Evolutionary conservation across 495 filamentous ascomycete genomes (phyloP), one percentile per base, ranked within the genome.

Genomic region (Tuber indicum): DNA sequence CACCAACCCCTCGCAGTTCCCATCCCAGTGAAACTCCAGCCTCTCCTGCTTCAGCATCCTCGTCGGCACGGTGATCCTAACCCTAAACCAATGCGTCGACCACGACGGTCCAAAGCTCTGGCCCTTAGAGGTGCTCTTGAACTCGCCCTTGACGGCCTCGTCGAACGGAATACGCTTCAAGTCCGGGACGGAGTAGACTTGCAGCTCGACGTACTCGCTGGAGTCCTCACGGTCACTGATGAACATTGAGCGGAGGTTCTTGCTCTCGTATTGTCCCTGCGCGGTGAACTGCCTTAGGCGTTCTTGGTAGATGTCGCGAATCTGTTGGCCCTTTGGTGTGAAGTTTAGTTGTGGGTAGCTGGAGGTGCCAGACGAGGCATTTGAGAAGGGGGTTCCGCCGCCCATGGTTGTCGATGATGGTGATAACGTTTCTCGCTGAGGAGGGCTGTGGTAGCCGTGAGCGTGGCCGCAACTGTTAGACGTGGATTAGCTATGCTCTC

Each of bases 41-140:
- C 91, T 90, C 75, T 92, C 89, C 79, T 93, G 92, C 62, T 93
- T 84, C 42, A 83, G 86, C 78, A 97, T 87, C 2, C 93, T 86
- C 78, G 87, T 78, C 26, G 96, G 96, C 36, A 99, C 88, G 1
- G 87, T 92, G 75, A 99, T 86, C 66, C 89, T 86, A 74, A 97
- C 89, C 69, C 90, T 91, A 88, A 98, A 96, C 96, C 96, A 99
- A 85, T 98, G 95, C n/a, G 96, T 99, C 0, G 93, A 93, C 96
- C 96, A 99, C 70, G 94, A 94, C 17, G 96, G 96, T 6, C 96
- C 96, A 81, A 98, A 98, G 21, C 86, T 89, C 75, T 90, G 87
- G 45, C 95, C 94, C 74, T 94, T 90, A 23, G 87, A 86, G 2
- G 95, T 92, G n/a, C 89, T 86, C 44, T 87, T 87, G 85, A 96